These are phyloP conservation scores for Neotropicomus parvogracilis DNA, from an alignment of 1,284 basidiomycete genomes.

Conservation along the genomic window DNA sequence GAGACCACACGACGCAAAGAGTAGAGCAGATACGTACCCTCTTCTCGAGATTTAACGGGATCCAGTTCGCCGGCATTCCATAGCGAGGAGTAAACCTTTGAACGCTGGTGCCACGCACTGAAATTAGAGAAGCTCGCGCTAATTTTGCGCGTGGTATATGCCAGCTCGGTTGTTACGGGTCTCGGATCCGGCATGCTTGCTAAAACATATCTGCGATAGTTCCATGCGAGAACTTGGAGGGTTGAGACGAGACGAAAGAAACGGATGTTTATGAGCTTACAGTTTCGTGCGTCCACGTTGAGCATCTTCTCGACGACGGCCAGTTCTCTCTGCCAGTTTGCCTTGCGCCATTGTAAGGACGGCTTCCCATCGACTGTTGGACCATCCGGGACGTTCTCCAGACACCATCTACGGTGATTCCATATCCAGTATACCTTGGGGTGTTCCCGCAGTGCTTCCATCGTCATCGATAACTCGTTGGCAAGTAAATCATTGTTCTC, in stretches of 20 bases:
- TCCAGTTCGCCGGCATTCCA: constrained; percentile 62
- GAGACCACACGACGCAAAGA: neutral
- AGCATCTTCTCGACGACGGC: constrained; percentile 87
- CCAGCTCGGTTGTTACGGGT: constrained; percentile 60
- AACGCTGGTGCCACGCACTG: constrained; percentile 97
- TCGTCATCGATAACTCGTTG: constrained; percentile 79
- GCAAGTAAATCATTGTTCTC: constrained; percentile 63
- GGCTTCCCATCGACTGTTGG: constrained; percentile 47
- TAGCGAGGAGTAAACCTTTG: constrained; percentile 71
- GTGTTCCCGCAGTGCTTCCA: constrained; percentile 71
- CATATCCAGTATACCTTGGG: constrained; percentile 97
- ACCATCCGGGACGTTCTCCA: constrained; percentile 76
- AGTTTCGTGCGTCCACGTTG: constrained; percentile 85
- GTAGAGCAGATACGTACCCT: constrained; percentile 45
- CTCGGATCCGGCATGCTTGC: constrained; percentile 59
- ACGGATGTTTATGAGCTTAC: constrained; percentile 49
- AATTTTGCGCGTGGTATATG: constrained; percentile 88
- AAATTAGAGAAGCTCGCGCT: constrained; percentile 96
- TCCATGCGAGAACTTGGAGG: constrained; percentile 82
- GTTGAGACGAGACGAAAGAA: constrained; percentile 4
- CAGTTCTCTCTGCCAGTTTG: constrained; percentile 80
- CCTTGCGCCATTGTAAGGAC: constrained; percentile 62
- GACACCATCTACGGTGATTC: constrained; percentile 94
- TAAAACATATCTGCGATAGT: constrained; percentile 84
- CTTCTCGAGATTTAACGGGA: constrained; percentile 52